These are phyloP conservation scores for Colletotrichum musae DNA, from an alignment of 2,329 filamentous ascomycete species.

Conservation along the genomic window DNA sequence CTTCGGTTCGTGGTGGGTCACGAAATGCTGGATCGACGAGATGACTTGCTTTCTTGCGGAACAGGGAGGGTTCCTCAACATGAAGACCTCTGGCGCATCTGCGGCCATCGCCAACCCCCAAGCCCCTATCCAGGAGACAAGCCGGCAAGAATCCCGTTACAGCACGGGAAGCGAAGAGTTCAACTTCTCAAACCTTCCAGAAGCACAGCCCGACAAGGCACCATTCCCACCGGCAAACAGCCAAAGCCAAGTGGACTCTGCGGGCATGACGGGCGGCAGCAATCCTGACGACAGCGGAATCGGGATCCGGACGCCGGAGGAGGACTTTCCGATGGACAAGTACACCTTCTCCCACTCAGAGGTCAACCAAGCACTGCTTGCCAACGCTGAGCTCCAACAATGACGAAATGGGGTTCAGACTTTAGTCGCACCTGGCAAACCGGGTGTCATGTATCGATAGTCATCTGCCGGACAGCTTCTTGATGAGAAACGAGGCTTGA, in stretches of 20 bases:
- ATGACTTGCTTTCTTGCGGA: conserved; percentile 93
- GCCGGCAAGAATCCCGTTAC: conserved; percentile 55
- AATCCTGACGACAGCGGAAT: conserved; percentile 79
- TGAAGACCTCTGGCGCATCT: conserved; percentile 58
- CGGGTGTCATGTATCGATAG: conserved; percentile 37
- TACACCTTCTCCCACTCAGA: conserved; percentile 62
- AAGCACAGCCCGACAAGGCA: conserved; percentile 64
- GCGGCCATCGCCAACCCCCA: conserved; percentile 52
- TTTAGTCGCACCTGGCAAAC: conserved; percentile 35
- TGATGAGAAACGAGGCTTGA: conserved; percentile 22
- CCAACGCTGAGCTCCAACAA: conserved; percentile 48
- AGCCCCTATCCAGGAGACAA: conserved; percentile 53
- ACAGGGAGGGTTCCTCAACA: conserved; percentile 87
- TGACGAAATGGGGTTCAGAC: conserved; percentile 19
- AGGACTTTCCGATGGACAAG: conserved; percentile 74
- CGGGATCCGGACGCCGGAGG: conserved; percentile 77
- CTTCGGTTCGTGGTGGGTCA: conserved; percentile 95
- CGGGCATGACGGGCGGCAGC: conserved; percentile 60
- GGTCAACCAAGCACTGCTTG: conserved; percentile 51
- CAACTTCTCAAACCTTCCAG: conserved; percentile 59
- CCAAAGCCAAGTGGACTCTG: conserved; percentile 58
- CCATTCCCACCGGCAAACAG: conserved; percentile 63
- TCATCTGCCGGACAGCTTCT: conserved; percentile 31
- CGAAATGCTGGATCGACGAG: conserved; percentile 95
- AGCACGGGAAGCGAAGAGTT: conserved; percentile 63